phyloP scores from a whole-genome alignment of 257 asterid genomes.

The Paulownia fortunei region DNA sequence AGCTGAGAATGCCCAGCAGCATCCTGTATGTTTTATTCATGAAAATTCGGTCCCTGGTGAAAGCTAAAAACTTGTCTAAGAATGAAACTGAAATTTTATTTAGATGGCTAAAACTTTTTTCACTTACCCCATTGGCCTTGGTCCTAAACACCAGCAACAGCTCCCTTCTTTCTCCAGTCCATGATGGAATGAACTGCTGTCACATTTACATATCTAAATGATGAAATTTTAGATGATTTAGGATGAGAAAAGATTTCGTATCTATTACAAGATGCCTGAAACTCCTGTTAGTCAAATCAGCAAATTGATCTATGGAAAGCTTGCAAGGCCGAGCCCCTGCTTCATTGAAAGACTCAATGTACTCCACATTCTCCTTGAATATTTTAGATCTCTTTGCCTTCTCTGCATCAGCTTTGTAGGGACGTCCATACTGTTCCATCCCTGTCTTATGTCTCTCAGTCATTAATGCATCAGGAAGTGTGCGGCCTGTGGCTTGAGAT shows the following conservation, averaged over 20 bases:
- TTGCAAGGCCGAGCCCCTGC: conserved; percentile 32
- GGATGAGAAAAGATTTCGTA: conserved; percentile 20
- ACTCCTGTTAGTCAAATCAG: conserved; percentile 56
- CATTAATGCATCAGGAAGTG: conserved; percentile 36
- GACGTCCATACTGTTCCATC: conserved; percentile 46
- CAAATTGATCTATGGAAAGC: conserved; percentile 46
- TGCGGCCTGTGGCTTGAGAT: conserved; percentile 34
- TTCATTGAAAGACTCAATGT: conserved; percentile 43
- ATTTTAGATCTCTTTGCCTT: conserved; percentile 44
- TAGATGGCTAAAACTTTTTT: background rate
- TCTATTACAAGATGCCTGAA: conserved; percentile 40
- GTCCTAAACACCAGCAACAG: conserved; percentile 52
- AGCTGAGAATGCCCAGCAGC: conserved; percentile 52
- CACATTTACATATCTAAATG: conserved; percentile 47
- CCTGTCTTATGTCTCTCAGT: conserved; percentile 44
- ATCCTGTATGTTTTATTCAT: conserved; percentile 26
- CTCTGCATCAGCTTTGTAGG: conserved; percentile 43
- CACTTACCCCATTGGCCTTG: conserved; percentile 53
- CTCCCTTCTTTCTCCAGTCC: conserved; percentile 57
- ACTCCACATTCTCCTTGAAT: conserved; percentile 45
- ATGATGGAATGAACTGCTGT: conserved; percentile 41
- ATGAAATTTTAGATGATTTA: conserved; percentile 15
- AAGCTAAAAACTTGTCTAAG: background rate
- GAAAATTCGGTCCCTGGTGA: background rate
- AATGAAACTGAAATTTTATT: background rate